A percentile compares a stretch with the other conserved stretches of the same genome.
Evolutionary conservation across 495 filamentous ascomycete species (phyloP).

Genomic region (Aspergillus olivimuriae): DNA sequence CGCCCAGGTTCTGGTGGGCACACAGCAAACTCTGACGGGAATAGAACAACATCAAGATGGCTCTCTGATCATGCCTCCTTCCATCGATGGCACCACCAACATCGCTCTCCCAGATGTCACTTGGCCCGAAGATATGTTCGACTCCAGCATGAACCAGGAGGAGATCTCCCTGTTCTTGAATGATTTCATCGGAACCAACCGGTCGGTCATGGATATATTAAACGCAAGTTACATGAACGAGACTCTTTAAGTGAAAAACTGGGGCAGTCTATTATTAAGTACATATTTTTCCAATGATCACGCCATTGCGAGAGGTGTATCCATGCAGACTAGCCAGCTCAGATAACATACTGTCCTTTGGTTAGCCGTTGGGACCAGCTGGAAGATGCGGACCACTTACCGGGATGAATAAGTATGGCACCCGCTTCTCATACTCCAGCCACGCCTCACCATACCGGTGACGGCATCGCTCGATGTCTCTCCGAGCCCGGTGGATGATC

Average conservation of each 20-base stretch:
- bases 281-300: too few relatives aligned
- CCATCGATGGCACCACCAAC: conserved; percentile 8
- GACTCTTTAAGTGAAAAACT: neutral
- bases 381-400: conserved; percentile 48
- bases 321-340: too few relatives aligned
- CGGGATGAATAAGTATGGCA: conserved; percentile 92
- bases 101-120: conserved; percentile 18
- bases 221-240: conserved; percentile 15
- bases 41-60: conserved; percentile 20
- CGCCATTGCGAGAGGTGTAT: too few relatives aligned
- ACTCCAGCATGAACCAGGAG: conserved; percentile 11
- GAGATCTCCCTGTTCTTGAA: conserved; percentile 23
- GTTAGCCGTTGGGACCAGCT: neutral
- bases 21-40: conserved; percentile 16
- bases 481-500: conserved; percentile 78
- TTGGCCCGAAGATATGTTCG: conserved; percentile 18
- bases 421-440: conserved; percentile 76
- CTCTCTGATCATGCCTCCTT: conserved; percentile 13
- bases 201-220: conserved; percentile 22
- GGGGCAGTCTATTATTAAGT: too few relatives aligned
- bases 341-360: conserved; percentile 11
- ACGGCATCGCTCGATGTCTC: conserved; percentile 77
- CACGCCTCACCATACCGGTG: conserved; percentile 87
- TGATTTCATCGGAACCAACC: conserved; percentile 18
- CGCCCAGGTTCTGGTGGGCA: conserved; percentile 18